Conservation (phyloP, 2,329 filamentous ascomycete species). For the Epichloe sibirici region DNA sequence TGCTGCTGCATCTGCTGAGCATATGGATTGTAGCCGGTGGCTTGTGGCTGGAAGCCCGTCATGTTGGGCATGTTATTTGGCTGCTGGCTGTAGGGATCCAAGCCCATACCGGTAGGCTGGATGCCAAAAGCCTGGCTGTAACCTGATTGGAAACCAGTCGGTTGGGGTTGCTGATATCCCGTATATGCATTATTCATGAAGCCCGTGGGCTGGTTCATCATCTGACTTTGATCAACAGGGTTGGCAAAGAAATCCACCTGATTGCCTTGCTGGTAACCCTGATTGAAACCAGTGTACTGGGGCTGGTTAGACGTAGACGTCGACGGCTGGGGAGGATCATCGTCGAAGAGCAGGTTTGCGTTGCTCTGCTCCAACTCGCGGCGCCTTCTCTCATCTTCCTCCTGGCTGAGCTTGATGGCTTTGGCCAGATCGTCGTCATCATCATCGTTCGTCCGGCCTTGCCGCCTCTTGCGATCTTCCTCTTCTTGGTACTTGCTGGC, state of each 20-base stretch:
- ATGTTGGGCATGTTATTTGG: conserved; percentile 16
- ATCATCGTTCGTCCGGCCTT: conserved; percentile 41
- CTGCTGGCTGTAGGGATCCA: conserved; percentile 54
- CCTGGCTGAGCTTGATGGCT: conserved; percentile 86
- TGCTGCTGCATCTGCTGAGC: conserved; percentile 29
- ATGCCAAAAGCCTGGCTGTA: conserved; percentile 56
- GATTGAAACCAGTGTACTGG: conserved; percentile 82
- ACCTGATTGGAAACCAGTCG: conserved; percentile 42
- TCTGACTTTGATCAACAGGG: conserved; percentile 64
- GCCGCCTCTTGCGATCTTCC: conserved; percentile 68
- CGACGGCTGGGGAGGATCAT: conserved; percentile 45
- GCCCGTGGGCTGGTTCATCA: conserved; percentile 72
- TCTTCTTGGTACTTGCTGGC: conserved; percentile 93
- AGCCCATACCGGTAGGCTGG: conserved; percentile 50
- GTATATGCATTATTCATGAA: conserved; percentile 47
- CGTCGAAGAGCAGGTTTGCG: conserved; percentile 78
- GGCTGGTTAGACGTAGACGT: conserved; percentile 34
- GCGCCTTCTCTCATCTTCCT: conserved; percentile 83
- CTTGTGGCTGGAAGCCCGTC: conserved; percentile 37
- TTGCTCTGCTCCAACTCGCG: conserved; percentile 81
- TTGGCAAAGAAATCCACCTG: conserved; percentile 97
- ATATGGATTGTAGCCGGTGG: conserved; percentile 44
- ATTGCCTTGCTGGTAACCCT: conserved; percentile 93
- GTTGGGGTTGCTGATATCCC: conserved; percentile 34
- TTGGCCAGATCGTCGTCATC: conserved; percentile 83